These are phyloP conservation scores for Anisodus acutangulus DNA, from an alignment of 257 asterid genomes.

Conservation along the genomic window DNA sequence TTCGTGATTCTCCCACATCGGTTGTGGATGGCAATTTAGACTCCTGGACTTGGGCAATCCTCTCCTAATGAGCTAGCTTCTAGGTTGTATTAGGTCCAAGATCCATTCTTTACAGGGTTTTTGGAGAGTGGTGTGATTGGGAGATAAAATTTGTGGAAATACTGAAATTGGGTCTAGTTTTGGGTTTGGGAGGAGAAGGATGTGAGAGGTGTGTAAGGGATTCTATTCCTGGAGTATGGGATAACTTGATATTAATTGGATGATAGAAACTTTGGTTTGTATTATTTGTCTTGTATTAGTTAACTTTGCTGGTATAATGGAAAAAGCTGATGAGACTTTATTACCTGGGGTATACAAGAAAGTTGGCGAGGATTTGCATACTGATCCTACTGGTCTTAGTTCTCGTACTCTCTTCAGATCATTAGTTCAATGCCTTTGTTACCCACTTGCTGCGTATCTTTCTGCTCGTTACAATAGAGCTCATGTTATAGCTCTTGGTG, in stretches of 20 bases:
- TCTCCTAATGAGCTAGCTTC: too few species aligned
- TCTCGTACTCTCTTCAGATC: neutral
- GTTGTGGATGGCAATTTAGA: too few species aligned
- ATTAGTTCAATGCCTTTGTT: slow-evolving; percentile 21
- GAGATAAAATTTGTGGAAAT: too few species aligned
- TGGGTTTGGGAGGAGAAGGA: neutral
- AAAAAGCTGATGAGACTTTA: neutral
- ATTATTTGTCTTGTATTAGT: neutral
- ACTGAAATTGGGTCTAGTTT: too few species aligned
- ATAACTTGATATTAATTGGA: neutral
- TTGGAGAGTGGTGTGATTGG: too few species aligned
- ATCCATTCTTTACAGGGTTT: too few species aligned
- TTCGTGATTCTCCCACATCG: too few species aligned
- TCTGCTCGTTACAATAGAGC: neutral
- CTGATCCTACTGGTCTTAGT: slow-evolving; percentile 9
- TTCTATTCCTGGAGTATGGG: neutral
- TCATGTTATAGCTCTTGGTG: slow-evolving; percentile 43
- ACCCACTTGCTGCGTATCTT: neutral
- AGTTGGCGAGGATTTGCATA: slow-evolving; percentile 9
- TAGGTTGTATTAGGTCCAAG: too few species aligned
- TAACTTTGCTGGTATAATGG: slow-evolving; percentile 1
- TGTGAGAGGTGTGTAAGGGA: neutral
- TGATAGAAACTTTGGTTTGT: neutral
- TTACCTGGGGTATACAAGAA: neutral
- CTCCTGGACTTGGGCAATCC: too few species aligned